A percentile compares a stretch with the other conserved stretches of the same genome.
Conservation (phyloP, 352 stramenopile genomes). For the Globisporangium acanthophoron region DNA sequence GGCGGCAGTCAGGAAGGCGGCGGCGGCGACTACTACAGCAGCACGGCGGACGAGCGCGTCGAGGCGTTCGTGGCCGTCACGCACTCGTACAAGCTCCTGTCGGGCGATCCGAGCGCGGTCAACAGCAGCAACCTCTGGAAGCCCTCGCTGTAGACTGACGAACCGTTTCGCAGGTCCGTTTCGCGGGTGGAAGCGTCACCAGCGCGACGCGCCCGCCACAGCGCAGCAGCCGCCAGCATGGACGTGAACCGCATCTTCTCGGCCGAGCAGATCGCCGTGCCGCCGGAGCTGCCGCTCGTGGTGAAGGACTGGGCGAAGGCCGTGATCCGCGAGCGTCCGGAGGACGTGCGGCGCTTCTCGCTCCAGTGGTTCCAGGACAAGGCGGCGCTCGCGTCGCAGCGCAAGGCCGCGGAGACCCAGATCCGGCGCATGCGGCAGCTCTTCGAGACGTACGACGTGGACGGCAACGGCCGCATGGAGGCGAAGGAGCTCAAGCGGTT, state of each 20-base stretch:
- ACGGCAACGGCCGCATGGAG: conserved; percentile 76
- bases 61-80: conserved; percentile 78
- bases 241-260: conserved; percentile 92
- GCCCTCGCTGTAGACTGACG: background rate
- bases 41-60: conserved; percentile 42
- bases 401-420: conserved; percentile 59
- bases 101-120: conserved; percentile 34
- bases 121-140: conserved; percentile 33
- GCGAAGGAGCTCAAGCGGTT: conserved; percentile 65
- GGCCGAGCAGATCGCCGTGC: conserved; percentile 89
- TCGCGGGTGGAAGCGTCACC: background rate
- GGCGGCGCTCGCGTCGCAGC: conserved; percentile 44
- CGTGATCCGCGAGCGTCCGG: conserved; percentile 74
- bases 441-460: conserved; percentile 78
- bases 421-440: conserved; percentile 62
- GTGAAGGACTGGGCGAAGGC: conserved; percentile 91
- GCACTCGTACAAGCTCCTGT: conserved; percentile 73
- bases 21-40: conserved; percentile 12
- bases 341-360: conserved; percentile 78
- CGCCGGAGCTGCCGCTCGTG: conserved; percentile 76
- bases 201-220: too few species aligned
- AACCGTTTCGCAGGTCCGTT: too few species aligned
- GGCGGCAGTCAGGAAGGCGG: conserved; percentile 12
- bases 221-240: conserved; percentile 30
- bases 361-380: conserved; percentile 85